Evolutionary conservation across 306 rosid genomes (phyloP).

Genomic region (Vigna unguiculata): DNA sequence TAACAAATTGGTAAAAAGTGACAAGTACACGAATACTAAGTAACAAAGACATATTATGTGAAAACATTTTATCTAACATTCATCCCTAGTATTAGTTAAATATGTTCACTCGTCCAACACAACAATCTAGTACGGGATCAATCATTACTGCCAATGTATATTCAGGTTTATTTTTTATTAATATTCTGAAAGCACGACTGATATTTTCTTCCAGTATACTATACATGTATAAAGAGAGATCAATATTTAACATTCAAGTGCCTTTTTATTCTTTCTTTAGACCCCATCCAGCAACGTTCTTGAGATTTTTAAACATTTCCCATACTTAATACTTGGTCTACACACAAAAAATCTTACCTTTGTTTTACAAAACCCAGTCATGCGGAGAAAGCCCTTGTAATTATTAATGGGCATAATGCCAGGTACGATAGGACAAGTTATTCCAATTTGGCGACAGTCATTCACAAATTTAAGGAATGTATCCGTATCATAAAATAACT

Average conservation of each 20-base stretch:
- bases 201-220: slow-evolving; percentile 12
- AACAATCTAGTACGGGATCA: not conserved
- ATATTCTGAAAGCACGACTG: not conserved
- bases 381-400: slow-evolving; percentile 92
- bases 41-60: slow-evolving; percentile 1
- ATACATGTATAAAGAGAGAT: not conserved
- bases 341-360: slow-evolving; percentile 56
- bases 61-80: not conserved
- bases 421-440: slow-evolving; percentile 93
- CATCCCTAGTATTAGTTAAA: not conserved
- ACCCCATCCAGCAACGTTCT: not conserved
- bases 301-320: slow-evolving; percentile 19
- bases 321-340: slow-evolving; percentile 27
- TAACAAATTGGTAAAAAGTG: slow-evolving; percentile 29
- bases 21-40: not conserved
- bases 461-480: slow-evolving; percentile 89
- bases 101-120: not conserved
- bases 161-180: slow-evolving; percentile 27
- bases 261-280: slow-evolving; percentile 10
- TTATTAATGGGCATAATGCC: slow-evolving; percentile 99
- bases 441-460: slow-evolving; percentile 98
- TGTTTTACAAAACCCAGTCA: slow-evolving; percentile 99
- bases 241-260: slow-evolving; percentile 11
- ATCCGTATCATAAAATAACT: slow-evolving; percentile 88
- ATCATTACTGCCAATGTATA: not conserved